Conservation (phyloP, 2,329 filamentous ascomycete species). For the Cadophora gregata region DNA sequence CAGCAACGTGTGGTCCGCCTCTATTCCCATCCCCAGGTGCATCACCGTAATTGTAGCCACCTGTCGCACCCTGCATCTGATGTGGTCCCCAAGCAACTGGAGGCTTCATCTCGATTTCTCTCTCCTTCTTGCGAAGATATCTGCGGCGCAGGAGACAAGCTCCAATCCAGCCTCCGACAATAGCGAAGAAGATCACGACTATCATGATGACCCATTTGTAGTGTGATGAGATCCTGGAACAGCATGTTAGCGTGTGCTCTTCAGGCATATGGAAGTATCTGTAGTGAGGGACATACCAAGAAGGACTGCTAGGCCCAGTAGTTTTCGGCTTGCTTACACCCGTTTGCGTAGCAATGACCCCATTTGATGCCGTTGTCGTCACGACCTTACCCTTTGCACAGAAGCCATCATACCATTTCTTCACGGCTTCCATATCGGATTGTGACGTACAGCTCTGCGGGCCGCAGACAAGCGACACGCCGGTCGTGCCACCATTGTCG, state of each 20-base stretch:
- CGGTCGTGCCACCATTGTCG: conserved; percentile 55
- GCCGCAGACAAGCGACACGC: conserved; percentile 69
- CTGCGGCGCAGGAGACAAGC: conserved; percentile 76
- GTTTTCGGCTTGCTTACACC: conserved; percentile 14
- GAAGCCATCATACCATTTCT: conserved; percentile 72
- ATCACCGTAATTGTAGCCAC: conserved; percentile 36
- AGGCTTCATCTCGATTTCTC: conserved; percentile 46
- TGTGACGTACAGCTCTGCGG: conserved; percentile 56
- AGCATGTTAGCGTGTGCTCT: conserved; percentile 12
- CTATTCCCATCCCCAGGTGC: conserved; percentile 25
- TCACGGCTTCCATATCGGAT: conserved; percentile 59
- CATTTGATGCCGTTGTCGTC: conserved; percentile 33
- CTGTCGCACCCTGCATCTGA: conserved; percentile 44
- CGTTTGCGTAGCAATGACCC: conserved; percentile 15
- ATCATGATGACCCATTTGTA: conserved; percentile 85
- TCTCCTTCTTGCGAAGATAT: conserved; percentile 73
- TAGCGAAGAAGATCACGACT: conserved; percentile 73
- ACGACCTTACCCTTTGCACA: conserved; percentile 58
- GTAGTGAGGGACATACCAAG: conserved; percentile 28
- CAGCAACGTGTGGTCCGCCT: conserved; percentile 15
- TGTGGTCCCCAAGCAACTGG: conserved; percentile 47
- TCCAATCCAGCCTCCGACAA: conserved; percentile 68
- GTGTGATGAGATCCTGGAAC: conserved; percentile 68
- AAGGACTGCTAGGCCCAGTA: conserved; percentile 1
- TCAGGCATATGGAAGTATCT: neutral